Evolutionary conservation across 441 rosid species (phyloP).

Genomic region (Eutrema salsugineum): DNA sequence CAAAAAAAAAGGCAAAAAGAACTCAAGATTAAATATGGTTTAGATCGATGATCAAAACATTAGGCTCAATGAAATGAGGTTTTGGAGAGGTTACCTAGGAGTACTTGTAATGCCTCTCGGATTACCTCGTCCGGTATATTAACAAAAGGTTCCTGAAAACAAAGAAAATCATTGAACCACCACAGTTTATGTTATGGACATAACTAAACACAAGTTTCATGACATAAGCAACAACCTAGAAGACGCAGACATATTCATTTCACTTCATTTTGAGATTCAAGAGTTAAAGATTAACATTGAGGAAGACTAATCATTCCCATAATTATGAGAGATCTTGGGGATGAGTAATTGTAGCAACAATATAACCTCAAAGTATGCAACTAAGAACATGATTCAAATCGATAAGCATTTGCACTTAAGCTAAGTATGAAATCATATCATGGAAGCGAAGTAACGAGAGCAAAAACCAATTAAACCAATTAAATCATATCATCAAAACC

Average conservation of each 20-base stretch:
- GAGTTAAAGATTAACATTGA: neutral
- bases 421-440: neutral
- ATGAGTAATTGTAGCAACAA: neutral
- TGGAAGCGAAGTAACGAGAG: neutral
- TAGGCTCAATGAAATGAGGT: neutral
- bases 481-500: neutral
- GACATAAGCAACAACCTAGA: neutral
- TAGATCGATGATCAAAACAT: neutral
- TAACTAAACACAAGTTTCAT: neutral
- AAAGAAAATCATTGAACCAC: neutral
- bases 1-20: neutral
- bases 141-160: constrained; percentile 70
- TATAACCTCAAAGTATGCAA: neutral
- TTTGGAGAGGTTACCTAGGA: constrained; percentile 45
- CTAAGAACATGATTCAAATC: neutral
- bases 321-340: neutral
- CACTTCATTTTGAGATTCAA: neutral
- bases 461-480: neutral
- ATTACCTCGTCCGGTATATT: constrained; percentile 75
- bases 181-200: neutral
- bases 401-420: neutral
- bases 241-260: neutral
- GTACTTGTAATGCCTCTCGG: constrained; percentile 67
- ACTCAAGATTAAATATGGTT: neutral
- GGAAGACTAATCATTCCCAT: neutral